Evolutionary conservation across 2,329 filamentous ascomycete genomes (phyloP), one percentile per base, ranked within the genome.

Genomic region (Calycina herbarum): DNA sequence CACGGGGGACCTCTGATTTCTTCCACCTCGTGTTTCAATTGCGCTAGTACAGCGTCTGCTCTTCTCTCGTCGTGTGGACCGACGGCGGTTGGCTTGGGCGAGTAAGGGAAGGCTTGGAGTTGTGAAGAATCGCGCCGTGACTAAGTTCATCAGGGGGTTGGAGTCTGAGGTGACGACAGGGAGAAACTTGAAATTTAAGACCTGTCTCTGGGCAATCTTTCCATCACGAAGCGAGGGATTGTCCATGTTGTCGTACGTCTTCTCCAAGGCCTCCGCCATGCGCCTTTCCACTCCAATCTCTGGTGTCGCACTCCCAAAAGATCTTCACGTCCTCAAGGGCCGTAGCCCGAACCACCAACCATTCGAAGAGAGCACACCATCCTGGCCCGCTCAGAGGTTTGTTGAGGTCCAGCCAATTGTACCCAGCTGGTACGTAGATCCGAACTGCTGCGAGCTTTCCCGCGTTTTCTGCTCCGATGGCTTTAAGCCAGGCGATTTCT

Each of bases 11-110:
- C 33, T 62, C 35, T 62, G 38, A 35, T 48, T 33, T 60, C 27
- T 24, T 56, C 24, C 20, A 58, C 62, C 48, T 70, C 65, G 31
- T 67, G 65, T 27, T 62, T 66, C 62, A 69, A 40, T 59, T 67
- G 64, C 7, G 57, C 65, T 13, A 70, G 45, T 29, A 70, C 59
- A 20, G 67, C 64, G 59, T 70, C 67, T n/a, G 68, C 68, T 48
- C 59, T 66, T 58, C 64, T 48, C 13, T 70, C 68, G 35, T 70
- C 67, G 27, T 69, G 65, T 5, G 62, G 60, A 33, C 45, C 60
- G 10, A 31, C 11, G 65, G 65, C 13, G 40, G 24, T 24, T 65
- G 60, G 13, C n/a, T 45, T 20, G 64, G 68, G 20, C 57, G 60
- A 8, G 62, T 54, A 27, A 70, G 31, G 38, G 10, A 13, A n/a